A percentile compares a stretch with the other conserved stretches of the same genome.
These are phyloP conservation scores for Talaromyces verruculosus DNA, from an alignment of 2,329 filamentous ascomycete genomes.

Conservation along the genomic window DNA sequence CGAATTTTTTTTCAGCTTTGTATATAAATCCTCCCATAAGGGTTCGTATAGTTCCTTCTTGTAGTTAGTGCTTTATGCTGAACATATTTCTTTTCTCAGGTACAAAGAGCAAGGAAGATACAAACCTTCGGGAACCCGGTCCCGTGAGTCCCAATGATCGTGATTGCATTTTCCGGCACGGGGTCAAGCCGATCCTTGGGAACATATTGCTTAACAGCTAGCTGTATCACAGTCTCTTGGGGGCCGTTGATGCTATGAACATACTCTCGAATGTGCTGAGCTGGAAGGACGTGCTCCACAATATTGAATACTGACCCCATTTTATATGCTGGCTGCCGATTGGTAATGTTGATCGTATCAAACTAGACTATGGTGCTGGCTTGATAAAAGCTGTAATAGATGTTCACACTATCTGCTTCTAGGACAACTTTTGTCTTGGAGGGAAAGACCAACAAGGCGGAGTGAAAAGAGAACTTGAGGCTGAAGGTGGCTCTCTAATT, in stretches of 20 bases:
- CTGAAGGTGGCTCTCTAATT: background rate
- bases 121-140: background rate
- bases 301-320: background rate
- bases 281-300: constrained; percentile 49
- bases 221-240: constrained; percentile 52
- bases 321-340: background rate
- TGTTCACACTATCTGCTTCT: background rate
- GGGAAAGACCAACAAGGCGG: background rate
- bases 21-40: constrained; percentile 74
- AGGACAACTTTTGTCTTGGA: background rate
- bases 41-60: constrained; percentile 77
- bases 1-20: constrained; percentile 51
- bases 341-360: background rate
- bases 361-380: background rate
- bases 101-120: background rate
- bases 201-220: constrained; percentile 59
- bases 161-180: constrained; percentile 36
- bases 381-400: background rate
- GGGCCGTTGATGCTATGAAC: constrained; percentile 27
- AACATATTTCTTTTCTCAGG: too few species aligned
- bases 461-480: background rate
- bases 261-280: constrained; percentile 56
- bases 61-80: background rate
- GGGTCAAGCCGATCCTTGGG: constrained; percentile 47
- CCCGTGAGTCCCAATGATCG: background rate